A percentile compares a stretch with the other conserved stretches of the same genome.
Conservation (phyloP, 345 rosid genomes). For the Murraya koenigii region DNA sequence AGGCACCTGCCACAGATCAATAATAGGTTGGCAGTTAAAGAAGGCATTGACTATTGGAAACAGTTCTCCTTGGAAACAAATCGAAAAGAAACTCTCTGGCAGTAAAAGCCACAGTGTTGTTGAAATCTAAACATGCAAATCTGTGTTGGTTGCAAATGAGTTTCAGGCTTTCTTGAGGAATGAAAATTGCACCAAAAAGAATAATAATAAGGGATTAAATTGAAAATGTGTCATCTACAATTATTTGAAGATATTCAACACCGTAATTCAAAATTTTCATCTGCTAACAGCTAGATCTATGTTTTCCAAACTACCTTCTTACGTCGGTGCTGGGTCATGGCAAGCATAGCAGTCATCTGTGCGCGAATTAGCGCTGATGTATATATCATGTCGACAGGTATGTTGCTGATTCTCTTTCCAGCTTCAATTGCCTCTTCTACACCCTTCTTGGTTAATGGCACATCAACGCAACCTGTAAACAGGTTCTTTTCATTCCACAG, state of each 20-base stretch:
- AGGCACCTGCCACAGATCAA: conserved; percentile 61
- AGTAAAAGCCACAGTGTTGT: not conserved
- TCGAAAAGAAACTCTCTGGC: not conserved
- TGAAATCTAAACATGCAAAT: not conserved
- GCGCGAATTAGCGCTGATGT: conserved; percentile 94
- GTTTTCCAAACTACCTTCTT: conserved; percentile 53
- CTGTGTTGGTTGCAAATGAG: not conserved
- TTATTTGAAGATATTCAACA: not conserved
- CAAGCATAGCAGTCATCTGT: conserved; percentile 99
- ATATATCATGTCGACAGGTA: conserved; percentile 90
- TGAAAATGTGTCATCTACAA: not conserved
- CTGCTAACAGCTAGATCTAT: not conserved
- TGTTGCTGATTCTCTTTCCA: conserved; percentile 90
- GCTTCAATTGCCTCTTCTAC: conserved; percentile 98
- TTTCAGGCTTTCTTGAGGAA: not conserved
- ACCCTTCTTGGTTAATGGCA: conserved; percentile 89
- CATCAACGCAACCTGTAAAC: conserved; percentile 97
- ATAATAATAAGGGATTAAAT: not conserved
- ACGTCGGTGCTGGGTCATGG: conserved; percentile 96
- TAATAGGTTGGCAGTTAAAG: conserved; percentile 10
- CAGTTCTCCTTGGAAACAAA: not conserved
- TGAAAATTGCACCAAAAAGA: not conserved
- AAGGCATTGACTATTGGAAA: not conserved
- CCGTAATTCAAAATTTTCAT: not conserved
- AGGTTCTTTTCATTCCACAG: conserved; percentile 98